phyloP scores from a whole-genome alignment of 257 asterid species.

The Schizonepeta tenuifolia region DNA sequence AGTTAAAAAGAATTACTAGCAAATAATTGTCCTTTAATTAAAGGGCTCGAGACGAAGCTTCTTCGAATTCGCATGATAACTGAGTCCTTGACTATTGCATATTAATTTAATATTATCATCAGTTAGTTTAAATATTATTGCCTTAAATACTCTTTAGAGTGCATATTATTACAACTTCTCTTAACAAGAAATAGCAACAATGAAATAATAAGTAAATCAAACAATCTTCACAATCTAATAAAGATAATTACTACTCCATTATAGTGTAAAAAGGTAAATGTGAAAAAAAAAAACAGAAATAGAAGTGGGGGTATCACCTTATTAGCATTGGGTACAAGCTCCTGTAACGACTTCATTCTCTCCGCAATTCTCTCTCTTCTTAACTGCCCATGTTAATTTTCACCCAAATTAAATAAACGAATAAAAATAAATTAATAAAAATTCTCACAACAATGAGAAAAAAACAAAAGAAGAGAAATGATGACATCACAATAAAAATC shows the following conservation, averaged over 20 bases:
- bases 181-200: too few relatives aligned
- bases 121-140: background rate
- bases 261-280: background rate
- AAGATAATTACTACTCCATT: background rate
- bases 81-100: conserved; percentile 9
- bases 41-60: conserved; percentile 32
- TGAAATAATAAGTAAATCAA: background rate
- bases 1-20: background rate
- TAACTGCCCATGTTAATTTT: conserved; percentile 62
- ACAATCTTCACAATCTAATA: background rate
- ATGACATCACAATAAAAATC: conserved; percentile 21
- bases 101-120: background rate
- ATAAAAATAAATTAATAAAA: background rate
- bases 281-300: background rate
- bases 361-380: conserved; percentile 99
- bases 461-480: conserved; percentile 25
- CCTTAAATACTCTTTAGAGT: background rate
- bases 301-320: conserved; percentile 55
- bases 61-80: conserved; percentile 9
- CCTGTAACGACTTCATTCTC: conserved; percentile 92
- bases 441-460: conserved; percentile 15
- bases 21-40: conserved; percentile 9
- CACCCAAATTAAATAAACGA: conserved; percentile 11
- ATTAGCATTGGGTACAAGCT: conserved; percentile 90
- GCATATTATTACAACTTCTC: too few relatives aligned